Base-by-base conservation (phyloP, 2,329 filamentous ascomycete genomes). In the Neobulgaria alba region DNA sequence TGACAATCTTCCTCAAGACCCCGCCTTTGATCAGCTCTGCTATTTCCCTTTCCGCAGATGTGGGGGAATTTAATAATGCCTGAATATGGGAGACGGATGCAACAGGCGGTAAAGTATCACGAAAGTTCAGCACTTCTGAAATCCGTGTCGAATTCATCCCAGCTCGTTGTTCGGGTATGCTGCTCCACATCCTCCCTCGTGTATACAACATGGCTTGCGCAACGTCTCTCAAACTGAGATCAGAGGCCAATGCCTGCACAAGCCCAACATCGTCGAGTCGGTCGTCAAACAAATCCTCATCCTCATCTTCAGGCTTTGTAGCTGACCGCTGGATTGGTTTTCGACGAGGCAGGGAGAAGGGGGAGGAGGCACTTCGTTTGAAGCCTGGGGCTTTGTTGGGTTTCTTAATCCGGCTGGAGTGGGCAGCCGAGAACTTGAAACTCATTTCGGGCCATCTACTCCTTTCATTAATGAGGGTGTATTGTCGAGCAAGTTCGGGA, bases 81-180 rank as follows among this genome's bases (percentile, higher is more conserved):
- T 81, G 73, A 5, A 88, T 58, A 56, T 88, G 82, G 1, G 77
- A 72, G 15, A 78, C 60, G 0, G 77, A 81, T 4, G 82, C 75
- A 16, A 86, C 65, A 0, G 76, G 77, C 8, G 84, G 79, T 29
- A 85, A 59, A 10, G 61, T 61, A 21, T 61, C 62, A 14, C 81
- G 69, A 55, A 74, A 79, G 46, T 78, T 75, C 38, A 86, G 66
- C 12, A 83, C 63, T 53, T 82, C 73, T 2, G 79, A 67, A 10
- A 78, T 76, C 9, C 78, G 68, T 15, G 71, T 73, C 4, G 77
- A 79, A 50, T 69, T 73, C 70, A 87, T 77, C 16, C 81, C 80
- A 0, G 71, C 65, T 7, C 64, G 64, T 33, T 63, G 63, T 15
- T 70, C 66, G 2, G 82, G 82, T 9, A 86, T 64, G 1, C 72